A percentile compares a stretch with the other conserved stretches of the same genome.
Conservation (phyloP, 768 basidiomycete genomes). For the Hebeloma cylindrosporum region DNA sequence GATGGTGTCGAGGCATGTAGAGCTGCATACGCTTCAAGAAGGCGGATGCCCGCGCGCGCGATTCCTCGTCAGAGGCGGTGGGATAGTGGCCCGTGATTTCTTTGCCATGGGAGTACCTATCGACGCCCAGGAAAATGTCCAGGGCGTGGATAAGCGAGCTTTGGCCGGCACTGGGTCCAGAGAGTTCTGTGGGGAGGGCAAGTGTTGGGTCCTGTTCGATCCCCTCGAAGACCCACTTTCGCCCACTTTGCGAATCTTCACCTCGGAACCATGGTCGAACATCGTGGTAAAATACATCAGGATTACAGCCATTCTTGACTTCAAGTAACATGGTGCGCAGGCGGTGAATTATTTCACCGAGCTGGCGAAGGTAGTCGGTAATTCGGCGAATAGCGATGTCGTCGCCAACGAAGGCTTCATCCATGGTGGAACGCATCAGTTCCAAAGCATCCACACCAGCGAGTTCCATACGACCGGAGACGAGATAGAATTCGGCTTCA, state of each 20-base stretch:
- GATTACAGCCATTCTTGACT: constrained; percentile 71
- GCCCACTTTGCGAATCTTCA: constrained; percentile 45
- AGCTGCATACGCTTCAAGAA: constrained; percentile 73
- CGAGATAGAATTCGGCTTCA: constrained; percentile 86
- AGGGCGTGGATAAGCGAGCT: constrained; percentile 74
- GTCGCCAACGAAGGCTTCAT: constrained; percentile 84
- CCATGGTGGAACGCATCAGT: constrained; percentile 82
- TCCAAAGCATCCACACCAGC: constrained; percentile 82
- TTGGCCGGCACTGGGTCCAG: constrained; percentile 83
- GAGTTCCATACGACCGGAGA: constrained; percentile 84
- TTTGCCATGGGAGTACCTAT: constrained; percentile 40
- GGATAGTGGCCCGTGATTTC: constrained; percentile 17
- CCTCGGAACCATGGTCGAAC: constrained; percentile 85
- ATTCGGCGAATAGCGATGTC: constrained; percentile 62
- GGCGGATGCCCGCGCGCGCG: constrained; percentile 21
- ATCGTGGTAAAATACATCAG: constrained; percentile 66
- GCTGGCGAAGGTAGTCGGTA: constrained; percentile 59
- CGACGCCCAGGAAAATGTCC: constrained; percentile 71
- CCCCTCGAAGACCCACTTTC: constrained; percentile 63
- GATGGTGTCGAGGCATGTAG: constrained; percentile 85
- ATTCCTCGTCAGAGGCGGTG: background rate
- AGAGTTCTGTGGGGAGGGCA: constrained; percentile 51
- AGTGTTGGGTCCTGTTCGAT: constrained; percentile 46
- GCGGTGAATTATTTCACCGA: constrained; percentile 64
- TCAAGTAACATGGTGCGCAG: constrained; percentile 58